A percentile compares a stretch with the other conserved stretches of the same genome.
These are phyloP conservation scores for Neurospora tetrasperma DNA, from an alignment of 495 filamentous ascomycete genomes.

Conservation along the genomic window DNA sequence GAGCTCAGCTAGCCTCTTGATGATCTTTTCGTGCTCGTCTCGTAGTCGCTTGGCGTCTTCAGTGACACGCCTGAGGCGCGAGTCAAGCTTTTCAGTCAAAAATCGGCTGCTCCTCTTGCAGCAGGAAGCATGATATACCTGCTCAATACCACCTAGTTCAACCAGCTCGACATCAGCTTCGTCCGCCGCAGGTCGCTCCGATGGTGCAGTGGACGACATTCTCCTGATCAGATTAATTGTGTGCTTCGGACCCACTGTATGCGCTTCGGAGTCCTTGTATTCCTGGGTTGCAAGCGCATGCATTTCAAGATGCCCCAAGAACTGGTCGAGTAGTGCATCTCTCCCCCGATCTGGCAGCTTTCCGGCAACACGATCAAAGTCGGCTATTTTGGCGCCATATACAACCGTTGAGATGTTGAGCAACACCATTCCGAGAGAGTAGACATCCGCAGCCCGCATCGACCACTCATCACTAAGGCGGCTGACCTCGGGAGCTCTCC, in stretches of 20 bases:
- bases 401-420: conserved; percentile 27
- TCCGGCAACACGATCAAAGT: conserved; percentile 25
- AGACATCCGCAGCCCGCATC: conserved; percentile 29
- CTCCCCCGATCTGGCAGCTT: conserved; percentile 16
- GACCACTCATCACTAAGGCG: conserved; percentile 22
- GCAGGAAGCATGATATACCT: conserved; percentile 32
- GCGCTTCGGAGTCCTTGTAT: conserved; percentile 20
- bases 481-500: conserved; percentile 27
- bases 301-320: conserved; percentile 15
- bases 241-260: conserved; percentile 26
- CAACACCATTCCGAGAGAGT: conserved; percentile 26
- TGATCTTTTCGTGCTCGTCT: conserved; percentile 14
- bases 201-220: conserved; percentile 24
- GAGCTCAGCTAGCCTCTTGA: conserved; percentile 19
- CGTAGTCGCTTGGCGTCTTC: conserved; percentile 21
- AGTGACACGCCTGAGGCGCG: conserved; percentile 8
- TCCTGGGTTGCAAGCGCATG: conserved; percentile 21
- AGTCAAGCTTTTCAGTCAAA: conserved; percentile 23
- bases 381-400: conserved; percentile 17
- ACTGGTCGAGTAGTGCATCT: conserved; percentile 18
- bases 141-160: conserved; percentile 31
- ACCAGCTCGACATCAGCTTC: conserved; percentile 24
- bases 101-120: conserved; percentile 26
- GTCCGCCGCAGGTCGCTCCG: conserved; percentile 19
- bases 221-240: conserved; percentile 20